phyloP scores from a whole-genome alignment of 2,329 filamentous ascomycete genomes.

The Chaetomium sp. region DNA sequence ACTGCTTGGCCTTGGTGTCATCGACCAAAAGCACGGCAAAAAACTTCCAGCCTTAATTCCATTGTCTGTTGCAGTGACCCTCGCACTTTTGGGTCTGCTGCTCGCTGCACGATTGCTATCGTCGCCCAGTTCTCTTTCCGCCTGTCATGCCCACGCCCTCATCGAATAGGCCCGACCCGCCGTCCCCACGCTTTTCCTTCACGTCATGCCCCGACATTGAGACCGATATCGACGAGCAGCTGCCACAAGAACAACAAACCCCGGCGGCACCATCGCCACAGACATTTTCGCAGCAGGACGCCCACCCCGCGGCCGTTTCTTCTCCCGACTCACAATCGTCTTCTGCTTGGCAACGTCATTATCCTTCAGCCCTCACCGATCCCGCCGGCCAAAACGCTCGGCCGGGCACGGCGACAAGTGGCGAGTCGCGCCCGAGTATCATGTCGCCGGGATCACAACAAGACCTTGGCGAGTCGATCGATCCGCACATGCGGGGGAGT shows the following conservation, averaged over 20 bases:
- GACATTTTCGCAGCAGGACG: background rate
- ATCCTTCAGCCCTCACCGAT: slow-evolving; percentile 14
- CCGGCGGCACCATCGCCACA: too few species aligned
- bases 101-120: background rate
- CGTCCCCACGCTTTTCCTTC: slow-evolving; percentile 31
- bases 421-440: slow-evolving; percentile 35
- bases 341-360: slow-evolving; percentile 21
- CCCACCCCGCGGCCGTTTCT: slow-evolving; percentile 3
- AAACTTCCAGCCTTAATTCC: background rate
- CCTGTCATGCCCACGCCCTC: slow-evolving; percentile 41
- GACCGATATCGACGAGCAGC: slow-evolving; percentile 20
- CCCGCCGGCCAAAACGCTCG: background rate
- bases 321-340: slow-evolving; percentile 15
- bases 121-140: background rate
- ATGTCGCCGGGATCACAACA: slow-evolving; percentile 39
- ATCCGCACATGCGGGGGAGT: slow-evolving; percentile 11
- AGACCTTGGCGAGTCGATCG: slow-evolving; percentile 2
- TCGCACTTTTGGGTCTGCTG: background rate
- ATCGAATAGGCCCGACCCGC: slow-evolving; percentile 34
- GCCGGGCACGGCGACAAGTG: slow-evolving; percentile 3
- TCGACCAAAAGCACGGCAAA: too few species aligned
- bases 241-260: background rate
- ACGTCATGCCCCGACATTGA: slow-evolving; percentile 26
- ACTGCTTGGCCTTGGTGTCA: too few species aligned
- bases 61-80: background rate